Evolutionary conservation across 1,284 basidiomycete species (phyloP).

Genomic region (Fomitopsis schrenkii): DNA sequence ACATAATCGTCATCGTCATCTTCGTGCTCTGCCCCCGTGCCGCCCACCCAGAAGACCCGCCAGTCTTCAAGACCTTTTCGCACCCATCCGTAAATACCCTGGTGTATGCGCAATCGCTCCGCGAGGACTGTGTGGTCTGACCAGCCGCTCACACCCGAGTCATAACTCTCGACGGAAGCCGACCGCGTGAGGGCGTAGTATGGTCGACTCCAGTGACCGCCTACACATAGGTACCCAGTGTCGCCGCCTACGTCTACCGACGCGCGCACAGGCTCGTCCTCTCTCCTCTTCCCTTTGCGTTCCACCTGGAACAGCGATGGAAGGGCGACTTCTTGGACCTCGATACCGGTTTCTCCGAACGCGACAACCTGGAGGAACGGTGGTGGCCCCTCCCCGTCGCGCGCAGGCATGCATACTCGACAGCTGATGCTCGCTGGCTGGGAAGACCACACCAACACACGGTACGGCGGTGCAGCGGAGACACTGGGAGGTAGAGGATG

Average conservation of each 20-base stretch:
- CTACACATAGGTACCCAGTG: slow-evolving; percentile 55
- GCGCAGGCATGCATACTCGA: slow-evolving; percentile 40
- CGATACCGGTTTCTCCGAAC: slow-evolving; percentile 64
- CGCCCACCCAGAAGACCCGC: slow-evolving; percentile 77
- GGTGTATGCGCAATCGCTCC: slow-evolving; percentile 42
- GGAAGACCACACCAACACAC: slow-evolving; percentile 53
- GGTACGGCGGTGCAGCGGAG: slow-evolving; percentile 43
- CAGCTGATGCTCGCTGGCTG: slow-evolving; percentile 51
- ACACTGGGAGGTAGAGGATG: slow-evolving; percentile 60
- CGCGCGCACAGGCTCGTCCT: slow-evolving; percentile 44
- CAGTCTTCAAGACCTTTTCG: slow-evolving; percentile 66
- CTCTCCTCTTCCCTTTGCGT: slow-evolving; percentile 44
- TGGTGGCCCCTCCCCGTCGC: slow-evolving; percentile 22
- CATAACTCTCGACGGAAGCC: slow-evolving; percentile 38
- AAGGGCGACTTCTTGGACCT: slow-evolving; percentile 60
- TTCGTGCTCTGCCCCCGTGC: slow-evolving; percentile 34
- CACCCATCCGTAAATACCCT: slow-evolving; percentile 73
- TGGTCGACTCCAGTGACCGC: slow-evolving; percentile 69
- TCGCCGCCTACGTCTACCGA: slow-evolving; percentile 63
- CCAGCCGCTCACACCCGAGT: slow-evolving; percentile 41
- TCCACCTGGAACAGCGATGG: slow-evolving; percentile 28
- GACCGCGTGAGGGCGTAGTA: slow-evolving; percentile 36
- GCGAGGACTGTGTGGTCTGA: slow-evolving; percentile 44
- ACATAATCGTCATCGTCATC: slow-evolving; percentile 19
- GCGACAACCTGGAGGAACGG: slow-evolving; percentile 63